Percentiles rank a stretch among this genome's conserved stretches.
Evolutionary conservation across 164 flowering plant genomes (phyloP).

Genomic region (Tetracentron sinense): DNA sequence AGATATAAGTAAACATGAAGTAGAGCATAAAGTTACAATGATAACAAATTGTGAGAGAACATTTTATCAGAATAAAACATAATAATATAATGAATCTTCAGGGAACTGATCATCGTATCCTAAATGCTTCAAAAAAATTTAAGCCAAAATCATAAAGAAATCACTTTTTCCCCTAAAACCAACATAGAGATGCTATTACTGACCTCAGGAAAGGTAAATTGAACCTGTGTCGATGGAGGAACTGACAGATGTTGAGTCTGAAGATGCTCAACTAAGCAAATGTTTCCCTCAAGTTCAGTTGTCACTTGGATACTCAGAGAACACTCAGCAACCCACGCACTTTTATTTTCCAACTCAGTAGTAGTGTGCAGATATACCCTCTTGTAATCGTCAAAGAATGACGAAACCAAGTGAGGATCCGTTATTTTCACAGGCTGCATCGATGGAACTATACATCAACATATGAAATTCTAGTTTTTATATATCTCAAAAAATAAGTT

Average conservation of each 20-base stretch:
- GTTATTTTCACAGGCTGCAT: constrained; percentile 90
- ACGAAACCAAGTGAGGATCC: constrained; percentile 95
- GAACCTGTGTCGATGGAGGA: constrained; percentile 52
- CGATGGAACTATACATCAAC: not conserved
- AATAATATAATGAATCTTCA: too few species aligned
- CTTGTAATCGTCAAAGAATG: constrained; percentile 78
- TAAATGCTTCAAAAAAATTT: too few species aligned
- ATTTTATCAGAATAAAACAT: too few species aligned
- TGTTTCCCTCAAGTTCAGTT: constrained; percentile 62
- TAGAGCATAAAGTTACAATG: too few species aligned
- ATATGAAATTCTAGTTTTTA: constrained; percentile 1
- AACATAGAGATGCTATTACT: constrained; percentile 18
- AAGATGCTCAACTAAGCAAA: constrained; percentile 76
- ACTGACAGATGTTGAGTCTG: constrained; percentile 57
- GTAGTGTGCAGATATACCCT: constrained; percentile 82
- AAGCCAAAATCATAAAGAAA: not conserved
- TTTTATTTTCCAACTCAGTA: constrained; percentile 73
- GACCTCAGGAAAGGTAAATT: constrained; percentile 81
- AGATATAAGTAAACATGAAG: too few species aligned
- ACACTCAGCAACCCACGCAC: constrained; percentile 74
- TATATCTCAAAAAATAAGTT: not conserved
- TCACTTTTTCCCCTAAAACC: not conserved
- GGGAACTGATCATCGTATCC: too few species aligned
- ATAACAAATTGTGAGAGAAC: too few species aligned
- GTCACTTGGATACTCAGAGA: constrained; percentile 77